These are phyloP conservation scores for Chlamydomonas applanata DNA, from an alignment of 139 green algal genomes.

Conservation along the genomic window DNA sequence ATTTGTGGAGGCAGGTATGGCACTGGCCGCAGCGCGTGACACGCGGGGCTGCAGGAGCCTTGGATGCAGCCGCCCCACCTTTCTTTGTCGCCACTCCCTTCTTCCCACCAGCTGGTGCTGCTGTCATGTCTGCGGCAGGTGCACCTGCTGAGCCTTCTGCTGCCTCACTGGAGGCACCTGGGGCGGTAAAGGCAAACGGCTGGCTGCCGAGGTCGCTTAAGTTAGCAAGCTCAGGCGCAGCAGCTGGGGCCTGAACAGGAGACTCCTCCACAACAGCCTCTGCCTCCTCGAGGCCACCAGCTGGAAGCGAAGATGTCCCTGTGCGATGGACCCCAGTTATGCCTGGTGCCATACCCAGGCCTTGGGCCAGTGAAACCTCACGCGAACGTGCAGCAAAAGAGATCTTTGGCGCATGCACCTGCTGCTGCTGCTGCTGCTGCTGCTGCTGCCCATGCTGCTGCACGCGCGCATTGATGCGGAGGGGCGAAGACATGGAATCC, in stretches of 20 bases:
- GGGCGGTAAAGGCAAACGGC: slow-evolving; percentile 1
- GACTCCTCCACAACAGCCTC: no score
- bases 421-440: slow-evolving; percentile 27
- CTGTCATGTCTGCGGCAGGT: not conserved
- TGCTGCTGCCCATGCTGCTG: slow-evolving; percentile 15
- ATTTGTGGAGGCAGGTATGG: slow-evolving; percentile 49
- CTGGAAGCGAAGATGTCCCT: no score
- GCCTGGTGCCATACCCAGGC: no score
- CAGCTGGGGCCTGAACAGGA: no score
- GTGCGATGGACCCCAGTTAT: no score
- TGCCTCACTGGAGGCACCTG: not conserved
- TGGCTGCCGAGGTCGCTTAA: no score
- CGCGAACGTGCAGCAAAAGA: not conserved
- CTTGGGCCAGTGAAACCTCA: no score
- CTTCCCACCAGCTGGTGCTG: not conserved
- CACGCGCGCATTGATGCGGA: not conserved
- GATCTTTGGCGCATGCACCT: not conserved
- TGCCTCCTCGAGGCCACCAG: not conserved
- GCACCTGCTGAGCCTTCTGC: not conserved
- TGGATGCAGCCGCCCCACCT: not conserved
- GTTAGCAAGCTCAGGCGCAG: no score
- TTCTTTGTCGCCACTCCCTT: not conserved
- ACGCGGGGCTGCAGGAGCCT: not conserved
- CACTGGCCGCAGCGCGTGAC: slow-evolving; percentile 45
- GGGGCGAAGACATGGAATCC: no score